Conservation (phyloP, 192 early-diverging fungal species). For the Kickxella alabastrina region DNA sequence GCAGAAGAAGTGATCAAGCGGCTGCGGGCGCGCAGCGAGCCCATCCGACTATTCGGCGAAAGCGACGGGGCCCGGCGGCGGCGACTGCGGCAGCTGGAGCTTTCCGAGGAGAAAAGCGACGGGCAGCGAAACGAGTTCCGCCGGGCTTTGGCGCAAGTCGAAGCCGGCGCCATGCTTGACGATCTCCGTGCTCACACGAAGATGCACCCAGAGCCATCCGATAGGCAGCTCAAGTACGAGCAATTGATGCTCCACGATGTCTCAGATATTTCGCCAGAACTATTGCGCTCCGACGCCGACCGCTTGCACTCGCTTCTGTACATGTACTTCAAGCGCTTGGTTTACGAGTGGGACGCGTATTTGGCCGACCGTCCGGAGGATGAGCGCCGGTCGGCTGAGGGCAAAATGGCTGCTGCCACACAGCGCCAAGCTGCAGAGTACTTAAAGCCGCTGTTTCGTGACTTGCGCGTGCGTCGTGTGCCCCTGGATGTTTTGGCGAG, state of each 20-base stretch:
- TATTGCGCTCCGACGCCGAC: slow-evolving; percentile 77
- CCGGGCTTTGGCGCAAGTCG: slow-evolving; percentile 75
- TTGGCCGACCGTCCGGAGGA: slow-evolving; percentile 76
- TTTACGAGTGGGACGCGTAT: slow-evolving; percentile 83
- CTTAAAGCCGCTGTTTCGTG: slow-evolving; percentile 86
- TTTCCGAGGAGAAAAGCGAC: slow-evolving; percentile 73
- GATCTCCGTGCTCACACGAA: slow-evolving; percentile 61
- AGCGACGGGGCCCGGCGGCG: slow-evolving; percentile 70
- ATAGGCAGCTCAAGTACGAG: slow-evolving; percentile 43
- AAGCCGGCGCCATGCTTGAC: slow-evolving; percentile 72
- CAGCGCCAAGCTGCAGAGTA: slow-evolving; percentile 84
- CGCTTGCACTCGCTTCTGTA: slow-evolving; percentile 67
- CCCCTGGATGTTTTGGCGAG: slow-evolving; percentile 83
- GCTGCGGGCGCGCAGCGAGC: slow-evolving; percentile 80
- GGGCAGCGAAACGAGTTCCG: slow-evolving; percentile 94
- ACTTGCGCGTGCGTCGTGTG: slow-evolving; percentile 67
- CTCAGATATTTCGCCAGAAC: slow-evolving; percentile 60
- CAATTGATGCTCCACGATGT: slow-evolving; percentile 59
- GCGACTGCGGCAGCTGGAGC: slow-evolving; percentile 76
- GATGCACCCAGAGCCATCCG: slow-evolving; percentile 39
- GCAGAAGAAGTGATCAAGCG: slow-evolving; percentile 75
- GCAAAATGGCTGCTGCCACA: slow-evolving; percentile 77
- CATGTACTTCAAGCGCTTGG: slow-evolving; percentile 78
- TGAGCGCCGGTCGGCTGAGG: slow-evolving; percentile 70
- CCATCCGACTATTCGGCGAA: slow-evolving; percentile 92